Percentiles rank a stretch among this genome's conserved stretches.
Conservation (phyloP, 2,329 filamentous ascomycete species). For the Colletotrichum agaves region DNA sequence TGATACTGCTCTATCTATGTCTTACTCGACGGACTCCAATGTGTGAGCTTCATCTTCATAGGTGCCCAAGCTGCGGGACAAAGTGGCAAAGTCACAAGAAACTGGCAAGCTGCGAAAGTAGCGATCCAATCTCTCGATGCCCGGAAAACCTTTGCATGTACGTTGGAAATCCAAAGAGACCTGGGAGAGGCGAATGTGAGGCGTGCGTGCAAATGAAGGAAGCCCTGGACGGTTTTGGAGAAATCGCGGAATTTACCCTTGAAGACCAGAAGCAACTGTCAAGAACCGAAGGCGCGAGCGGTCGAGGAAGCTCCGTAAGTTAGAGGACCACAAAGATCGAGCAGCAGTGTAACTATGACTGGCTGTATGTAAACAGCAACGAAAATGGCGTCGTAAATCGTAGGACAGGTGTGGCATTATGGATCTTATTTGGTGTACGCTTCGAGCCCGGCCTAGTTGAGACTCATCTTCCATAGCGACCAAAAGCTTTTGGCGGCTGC, state of each 20-base stretch:
- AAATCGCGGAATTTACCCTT: conserved; percentile 30
- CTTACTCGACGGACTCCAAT: not conserved
- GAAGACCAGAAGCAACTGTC: too few species aligned
- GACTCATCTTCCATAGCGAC: too few species aligned
- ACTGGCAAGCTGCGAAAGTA: conserved; percentile 50
- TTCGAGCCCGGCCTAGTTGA: too few species aligned
- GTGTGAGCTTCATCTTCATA: conserved; percentile 48
- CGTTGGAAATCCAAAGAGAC: conserved; percentile 47
- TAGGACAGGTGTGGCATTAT: too few species aligned
- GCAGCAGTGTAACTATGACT: too few species aligned
- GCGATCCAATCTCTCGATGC: conserved; percentile 45
- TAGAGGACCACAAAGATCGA: too few species aligned
- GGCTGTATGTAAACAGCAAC: too few species aligned
- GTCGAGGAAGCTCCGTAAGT: too few species aligned
- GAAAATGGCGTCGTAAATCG: too few species aligned
- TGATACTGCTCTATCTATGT: not conserved
- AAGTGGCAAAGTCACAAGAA: conserved; percentile 49
- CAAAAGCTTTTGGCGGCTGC: too few species aligned
- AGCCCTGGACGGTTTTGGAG: conserved; percentile 43
- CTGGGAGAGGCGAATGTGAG: conserved; percentile 47
- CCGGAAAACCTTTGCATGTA: conserved; percentile 51
- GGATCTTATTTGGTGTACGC: too few species aligned
- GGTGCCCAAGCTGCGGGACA: conserved; percentile 46
- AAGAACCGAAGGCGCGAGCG: too few species aligned
- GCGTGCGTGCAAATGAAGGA: conserved; percentile 45